These are phyloP conservation scores for Pseudogymnoascus sp. DNA, from an alignment of 2,329 filamentous ascomycete genomes.

Conservation along the genomic window DNA sequence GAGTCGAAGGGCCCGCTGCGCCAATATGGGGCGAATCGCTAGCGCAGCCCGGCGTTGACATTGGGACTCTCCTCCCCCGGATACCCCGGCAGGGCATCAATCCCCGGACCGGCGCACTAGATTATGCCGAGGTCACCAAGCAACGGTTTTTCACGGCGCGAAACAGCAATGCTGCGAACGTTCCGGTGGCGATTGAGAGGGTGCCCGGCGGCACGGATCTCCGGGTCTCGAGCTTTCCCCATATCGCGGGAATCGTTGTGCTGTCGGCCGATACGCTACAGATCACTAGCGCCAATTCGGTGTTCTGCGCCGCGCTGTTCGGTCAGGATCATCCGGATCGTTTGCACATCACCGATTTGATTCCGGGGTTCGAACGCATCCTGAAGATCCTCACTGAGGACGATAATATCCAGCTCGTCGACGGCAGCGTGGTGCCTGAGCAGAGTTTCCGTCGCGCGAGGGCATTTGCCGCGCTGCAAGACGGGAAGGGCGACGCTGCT, in stretches of 20 bases:
- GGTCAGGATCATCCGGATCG: conserved; percentile 80
- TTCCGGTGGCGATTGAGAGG: conserved; percentile 76
- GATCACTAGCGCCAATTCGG: conserved; percentile 88
- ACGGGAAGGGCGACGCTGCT: conserved; percentile 72
- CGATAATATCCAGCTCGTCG: conserved; percentile 72
- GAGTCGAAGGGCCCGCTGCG: conserved; percentile 66
- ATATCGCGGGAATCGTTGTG: conserved; percentile 95
- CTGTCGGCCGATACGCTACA: conserved; percentile 70
- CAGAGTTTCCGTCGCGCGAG: conserved; percentile 89
- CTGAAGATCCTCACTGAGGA: conserved; percentile 76
- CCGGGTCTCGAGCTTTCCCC: conserved; percentile 86
- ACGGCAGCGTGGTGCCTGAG: conserved; percentile 95
- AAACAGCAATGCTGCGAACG: conserved; percentile 68
- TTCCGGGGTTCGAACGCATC: conserved; percentile 81
- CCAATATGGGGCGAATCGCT: conserved; percentile 77
- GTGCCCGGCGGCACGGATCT: conserved; percentile 63
- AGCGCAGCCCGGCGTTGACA: conserved; percentile 60
- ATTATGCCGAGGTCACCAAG: conserved; percentile 67
- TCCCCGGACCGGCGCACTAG: conserved; percentile 62
- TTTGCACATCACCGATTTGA: conserved; percentile 67
- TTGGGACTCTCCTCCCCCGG: conserved; percentile 71
- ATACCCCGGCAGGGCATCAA: conserved; percentile 71
- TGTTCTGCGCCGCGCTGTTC: conserved; percentile 88
- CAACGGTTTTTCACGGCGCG: conserved; percentile 78
- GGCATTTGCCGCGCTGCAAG: conserved; percentile 73